Base-by-base conservation (phyloP, 495 filamentous ascomycete species). In the Penicillium ucsense region DNA sequence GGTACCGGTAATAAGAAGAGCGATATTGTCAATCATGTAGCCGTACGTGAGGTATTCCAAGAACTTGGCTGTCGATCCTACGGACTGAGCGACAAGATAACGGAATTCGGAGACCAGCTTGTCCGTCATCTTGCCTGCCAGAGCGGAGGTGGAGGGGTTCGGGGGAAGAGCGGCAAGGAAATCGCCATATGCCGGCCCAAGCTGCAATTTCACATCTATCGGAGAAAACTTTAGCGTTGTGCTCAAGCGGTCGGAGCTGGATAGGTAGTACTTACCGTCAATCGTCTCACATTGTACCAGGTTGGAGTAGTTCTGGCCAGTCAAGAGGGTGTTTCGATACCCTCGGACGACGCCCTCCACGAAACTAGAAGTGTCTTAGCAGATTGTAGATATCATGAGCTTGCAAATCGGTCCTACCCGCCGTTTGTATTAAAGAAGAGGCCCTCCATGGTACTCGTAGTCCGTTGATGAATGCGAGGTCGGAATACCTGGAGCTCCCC, bases 1-100 rank as follows among this genome's bases (percentile, higher is more conserved):
- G 12, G 94, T 99, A 51, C 94, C 92, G 35, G 92, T 99, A 66
- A 99, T 99, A 56, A 99, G 81, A 27, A 99, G 82, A 29, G 92
- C 94, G 36, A 99, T 89, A 64, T 99, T 99, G 69, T 99, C 92
- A 67, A 99, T 99, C 92, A 99, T 99, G 74, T 99, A 99, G 40
- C 88, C 89, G 60, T 99, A 97, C 8, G 91, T 97, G 46, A 99
- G 72, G 65, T 95, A 99, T 60, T 95, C 88, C 71, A 97, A 83
- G 66, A 99, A 99, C 57, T 86, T 88, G 43, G 89, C 83, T 20
- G 95, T 80, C 0, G 88, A 86, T 5, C 92, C 94, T 4, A 86
- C 85, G 10, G 94, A 83, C 61, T 97, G 94, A 36, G 88, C 88
- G 55, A 89, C 83, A 43, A 99, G 73, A 63, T 99, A 99, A 50